Percentiles rank a stretch among this genome's conserved stretches.
Conservation (phyloP, 2,329 filamentous ascomycete species). For the Penicillium sp. region DNA sequence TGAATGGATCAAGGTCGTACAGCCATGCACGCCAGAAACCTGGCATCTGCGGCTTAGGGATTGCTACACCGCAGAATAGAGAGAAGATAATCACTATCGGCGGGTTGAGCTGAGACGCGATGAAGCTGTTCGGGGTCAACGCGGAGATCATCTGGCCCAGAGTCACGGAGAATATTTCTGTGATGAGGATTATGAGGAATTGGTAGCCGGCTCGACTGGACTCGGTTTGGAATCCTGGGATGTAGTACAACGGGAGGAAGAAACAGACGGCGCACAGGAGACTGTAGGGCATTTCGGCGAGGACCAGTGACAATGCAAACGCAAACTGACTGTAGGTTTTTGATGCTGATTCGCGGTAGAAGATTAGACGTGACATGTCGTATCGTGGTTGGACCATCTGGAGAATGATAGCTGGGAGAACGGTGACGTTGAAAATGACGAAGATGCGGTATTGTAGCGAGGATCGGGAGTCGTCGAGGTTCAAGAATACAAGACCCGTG, state of each 20-base stretch:
- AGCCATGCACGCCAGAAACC: slow-evolving; percentile 77
- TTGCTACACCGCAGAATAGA: slow-evolving; percentile 84
- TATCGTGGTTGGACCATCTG: slow-evolving; percentile 83
- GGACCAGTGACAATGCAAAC: slow-evolving; percentile 73
- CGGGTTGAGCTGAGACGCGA: slow-evolving; percentile 76
- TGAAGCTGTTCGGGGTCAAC: slow-evolving; percentile 73
- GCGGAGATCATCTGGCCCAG: slow-evolving; percentile 74
- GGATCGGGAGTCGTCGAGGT: slow-evolving; percentile 70
- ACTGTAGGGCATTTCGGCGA: slow-evolving; percentile 81
- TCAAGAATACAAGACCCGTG: slow-evolving; percentile 75
- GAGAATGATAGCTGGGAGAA: slow-evolving; percentile 78
- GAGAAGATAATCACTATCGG: slow-evolving; percentile 79
- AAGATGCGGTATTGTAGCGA: slow-evolving; percentile 85
- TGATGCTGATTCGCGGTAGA: slow-evolving; percentile 79
- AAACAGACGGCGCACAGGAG: slow-evolving; percentile 76
- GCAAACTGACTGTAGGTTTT: slow-evolving; percentile 83
- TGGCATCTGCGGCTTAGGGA: slow-evolving; percentile 74
- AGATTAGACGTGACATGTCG: slow-evolving; percentile 73
- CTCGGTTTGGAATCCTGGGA: slow-evolving; percentile 67
- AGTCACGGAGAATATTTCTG: slow-evolving; percentile 79
- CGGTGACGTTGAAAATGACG: slow-evolving; percentile 81
- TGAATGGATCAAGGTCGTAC: slow-evolving; percentile 80
- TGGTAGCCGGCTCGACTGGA: slow-evolving; percentile 74
- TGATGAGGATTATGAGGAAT: slow-evolving; percentile 80
- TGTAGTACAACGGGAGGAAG: slow-evolving; percentile 81